Evolutionary conservation across 805 yeast genomes (phyloP), one percentile per base, ranked within the genome.

Genomic region (Sungouiozyma intestinalis): DNA sequence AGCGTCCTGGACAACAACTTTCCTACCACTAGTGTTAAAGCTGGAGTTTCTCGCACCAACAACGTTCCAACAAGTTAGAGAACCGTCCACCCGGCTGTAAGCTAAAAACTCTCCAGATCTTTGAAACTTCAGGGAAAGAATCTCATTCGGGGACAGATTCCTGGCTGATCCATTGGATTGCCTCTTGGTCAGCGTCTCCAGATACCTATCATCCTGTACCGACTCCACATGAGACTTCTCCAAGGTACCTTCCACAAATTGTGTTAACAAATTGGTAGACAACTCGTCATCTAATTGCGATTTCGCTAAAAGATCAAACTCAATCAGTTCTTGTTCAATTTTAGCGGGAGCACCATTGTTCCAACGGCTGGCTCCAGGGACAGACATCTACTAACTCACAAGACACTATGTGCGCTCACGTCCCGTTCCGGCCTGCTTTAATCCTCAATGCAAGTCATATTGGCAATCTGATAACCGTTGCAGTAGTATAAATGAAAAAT

Each of bases 41-140:
- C 29, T 24, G 29, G 29, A 24, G 21, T 17, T 21, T 9, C 41
- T 20, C 36, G 29, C 18, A 19, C 20, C 21, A n/a, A n/a, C 14
- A 15, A 41, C 18, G 19, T 40, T 36, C 62, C 63, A 55, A 6
- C 57, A 42, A 8, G 60, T 54, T 27, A 60, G 37, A 1, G 63
- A 52, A 2, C 64, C 63, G 40, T 60, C 65, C 36, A 46, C 45
- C 44, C 64, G 51, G 34, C 57, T 49, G 41, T 58, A 60, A 0
- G 57, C 63, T 19, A 57, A 16, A n/a, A 39, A 42, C 3, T 45
- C 44, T 4, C 61, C 63, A 14, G 55, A 36, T 1, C 56, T 55
- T 38, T 59, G 57, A 21, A 57, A 53, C 19, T 57, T 55, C 6
- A 59, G n/a, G 0, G 58, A 36, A 2, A 51, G 7, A 2, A 58